Percentiles rank a stretch among this genome's conserved stretches.
Evolutionary conservation across 208 protist species (phyloP).

Genomic region (Leishmania tarentolae): DNA sequence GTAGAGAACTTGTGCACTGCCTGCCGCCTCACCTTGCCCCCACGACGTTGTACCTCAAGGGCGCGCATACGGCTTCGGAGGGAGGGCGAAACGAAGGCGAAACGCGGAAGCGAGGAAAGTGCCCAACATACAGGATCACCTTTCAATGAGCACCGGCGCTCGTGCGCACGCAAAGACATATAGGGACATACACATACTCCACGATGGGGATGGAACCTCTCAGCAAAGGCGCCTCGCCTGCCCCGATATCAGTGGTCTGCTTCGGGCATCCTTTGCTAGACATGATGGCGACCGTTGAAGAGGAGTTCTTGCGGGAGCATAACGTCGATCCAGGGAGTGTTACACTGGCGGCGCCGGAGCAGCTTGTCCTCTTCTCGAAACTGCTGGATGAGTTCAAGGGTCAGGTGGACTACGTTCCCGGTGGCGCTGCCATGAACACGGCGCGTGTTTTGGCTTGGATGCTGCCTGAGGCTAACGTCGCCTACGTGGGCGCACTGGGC

Average conservation of each 20-base stretch:
- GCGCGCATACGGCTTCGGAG: not conserved
- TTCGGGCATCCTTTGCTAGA: conserved; percentile 97
- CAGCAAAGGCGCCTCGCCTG: not conserved
- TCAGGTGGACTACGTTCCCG: conserved; percentile 93
- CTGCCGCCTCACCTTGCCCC: not conserved
- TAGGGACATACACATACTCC: not conserved
- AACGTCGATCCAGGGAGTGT: conserved; percentile 79
- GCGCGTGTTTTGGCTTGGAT: conserved; percentile 90
- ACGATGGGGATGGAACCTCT: conserved; percentile 20
- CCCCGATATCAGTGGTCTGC: conserved; percentile 43
- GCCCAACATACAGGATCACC: not conserved
- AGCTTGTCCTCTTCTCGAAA: conserved; percentile 89
- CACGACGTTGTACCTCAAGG: not conserved
- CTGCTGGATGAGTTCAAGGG: conserved; percentile 53
- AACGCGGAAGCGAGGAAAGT: conserved; percentile 1
- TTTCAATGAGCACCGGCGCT: not conserved
- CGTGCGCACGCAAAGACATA: conserved; percentile 12
- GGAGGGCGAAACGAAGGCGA: not conserved
- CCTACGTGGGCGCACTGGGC: conserved; percentile 93
- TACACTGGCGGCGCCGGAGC: conserved; percentile 92
- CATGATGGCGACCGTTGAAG: conserved; percentile 93
- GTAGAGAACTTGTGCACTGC: not conserved
- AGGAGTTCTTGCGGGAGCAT: conserved; percentile 85
- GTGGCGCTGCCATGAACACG: conserved; percentile 97
- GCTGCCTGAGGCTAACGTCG: conserved; percentile 33